Conservation (phyloP, 2,329 filamentous ascomycete genomes). For the Aspergillus neotritici region DNA sequence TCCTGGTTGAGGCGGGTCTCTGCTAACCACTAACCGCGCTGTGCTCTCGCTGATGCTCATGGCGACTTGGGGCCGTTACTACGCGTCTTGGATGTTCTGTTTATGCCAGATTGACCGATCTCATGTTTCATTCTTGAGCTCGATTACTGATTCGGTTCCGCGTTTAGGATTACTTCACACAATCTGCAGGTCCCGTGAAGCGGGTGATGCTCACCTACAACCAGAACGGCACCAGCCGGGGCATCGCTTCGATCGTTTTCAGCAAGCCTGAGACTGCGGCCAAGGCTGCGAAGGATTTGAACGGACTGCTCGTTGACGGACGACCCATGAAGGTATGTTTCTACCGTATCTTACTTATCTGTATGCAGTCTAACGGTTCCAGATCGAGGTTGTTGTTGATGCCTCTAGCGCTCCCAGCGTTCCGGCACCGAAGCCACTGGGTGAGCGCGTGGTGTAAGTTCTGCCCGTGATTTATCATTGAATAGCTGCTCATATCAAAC, state of each 20-base stretch:
- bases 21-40: constrained; percentile 43
- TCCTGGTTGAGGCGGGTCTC: background rate
- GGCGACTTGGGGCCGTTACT: constrained; percentile 20
- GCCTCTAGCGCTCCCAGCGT: constrained; percentile 65
- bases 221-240: constrained; percentile 83
- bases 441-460: constrained; percentile 74
- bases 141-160: constrained; percentile 42
- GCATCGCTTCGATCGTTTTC: constrained; percentile 87
- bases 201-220: constrained; percentile 88
- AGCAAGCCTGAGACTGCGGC: constrained; percentile 71
- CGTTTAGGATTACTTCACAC: constrained; percentile 90
- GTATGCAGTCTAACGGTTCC: constrained; percentile 3
- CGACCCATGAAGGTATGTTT: constrained; percentile 75
- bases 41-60: constrained; percentile 56
- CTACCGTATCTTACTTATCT: constrained; percentile 9
- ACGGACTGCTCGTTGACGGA: constrained; percentile 85
- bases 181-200: constrained; percentile 85
- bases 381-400: constrained; percentile 89
- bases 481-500: constrained; percentile 20
- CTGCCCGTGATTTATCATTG: background rate
- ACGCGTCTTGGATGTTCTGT: constrained; percentile 22
- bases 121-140: constrained; percentile 19
- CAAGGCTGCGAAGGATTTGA: constrained; percentile 76
- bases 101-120: constrained; percentile 11
- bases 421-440: constrained; percentile 65